Percentiles rank a stretch among this genome's conserved stretches.
Evolutionary conservation across 2,329 filamentous ascomycete genomes (phyloP).

Genomic region (Alternaria angustiovoidea): DNA sequence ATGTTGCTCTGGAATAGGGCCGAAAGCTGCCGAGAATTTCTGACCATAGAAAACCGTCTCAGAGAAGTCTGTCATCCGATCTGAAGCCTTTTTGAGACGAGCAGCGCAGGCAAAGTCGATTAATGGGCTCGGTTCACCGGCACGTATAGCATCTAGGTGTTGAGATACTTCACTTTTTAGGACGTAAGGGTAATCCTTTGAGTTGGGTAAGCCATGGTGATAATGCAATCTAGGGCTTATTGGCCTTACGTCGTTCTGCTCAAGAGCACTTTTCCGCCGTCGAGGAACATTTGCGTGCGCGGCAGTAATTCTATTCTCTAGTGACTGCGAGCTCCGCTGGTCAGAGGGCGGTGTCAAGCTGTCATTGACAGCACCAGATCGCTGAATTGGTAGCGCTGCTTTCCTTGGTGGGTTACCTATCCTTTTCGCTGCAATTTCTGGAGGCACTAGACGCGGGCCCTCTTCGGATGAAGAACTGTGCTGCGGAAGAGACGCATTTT

Average conservation of each 20-base stretch:
- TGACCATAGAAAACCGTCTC: slow-evolving; percentile 18
- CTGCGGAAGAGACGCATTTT: not conserved
- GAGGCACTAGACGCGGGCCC: slow-evolving; percentile 17
- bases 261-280: not conserved
- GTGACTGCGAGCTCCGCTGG: not conserved
- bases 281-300: not conserved
- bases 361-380: not conserved
- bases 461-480: slow-evolving; percentile 13
- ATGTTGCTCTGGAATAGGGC: not conserved
- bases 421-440: slow-evolving; percentile 15
- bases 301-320: not conserved
- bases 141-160: slow-evolving; percentile 26
- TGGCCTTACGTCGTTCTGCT: slow-evolving; percentile 3
- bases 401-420: slow-evolving; percentile 24
- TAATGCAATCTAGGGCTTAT: slow-evolving; percentile 33
- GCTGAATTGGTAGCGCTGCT: slow-evolving; percentile 12
- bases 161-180: slow-evolving; percentile 27
- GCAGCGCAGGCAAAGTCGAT: not conserved
- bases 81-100: not conserved
- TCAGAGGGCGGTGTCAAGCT: not conserved
- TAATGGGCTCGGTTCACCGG: slow-evolving; percentile 24
- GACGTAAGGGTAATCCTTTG: slow-evolving; percentile 33
- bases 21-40: not conserved
- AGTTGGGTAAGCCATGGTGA: slow-evolving; percentile 23
- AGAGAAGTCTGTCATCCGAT: slow-evolving; percentile 16